Conservation (phyloP, 1,284 basidiomycete genomes). For the Leccinum fuscescens region DNA sequence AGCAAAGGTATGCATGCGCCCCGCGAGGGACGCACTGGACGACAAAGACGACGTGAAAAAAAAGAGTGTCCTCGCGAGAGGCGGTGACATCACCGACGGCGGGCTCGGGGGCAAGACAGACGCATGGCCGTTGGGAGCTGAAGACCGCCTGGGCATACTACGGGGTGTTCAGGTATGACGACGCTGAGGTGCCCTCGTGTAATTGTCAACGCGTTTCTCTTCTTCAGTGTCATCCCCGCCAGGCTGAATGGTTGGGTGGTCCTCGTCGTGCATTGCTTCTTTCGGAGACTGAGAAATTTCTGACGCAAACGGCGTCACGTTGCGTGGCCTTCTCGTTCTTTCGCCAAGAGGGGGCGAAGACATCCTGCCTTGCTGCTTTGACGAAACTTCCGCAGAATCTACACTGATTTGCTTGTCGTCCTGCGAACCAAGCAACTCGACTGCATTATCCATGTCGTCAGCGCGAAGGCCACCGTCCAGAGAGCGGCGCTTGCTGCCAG, state of each 20-base stretch:
- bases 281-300: constrained; percentile 1
- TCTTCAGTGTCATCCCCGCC: neutral
- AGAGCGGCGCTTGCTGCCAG: neutral
- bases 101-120: constrained; percentile 30
- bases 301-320: constrained; percentile 15
- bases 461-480: constrained; percentile 1
- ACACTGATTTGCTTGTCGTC: neutral
- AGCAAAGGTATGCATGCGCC: neutral
- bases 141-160: constrained; percentile 10
- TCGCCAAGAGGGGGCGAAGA: neutral
- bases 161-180: constrained; percentile 10
- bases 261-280: neutral
- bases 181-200: constrained; percentile 18
- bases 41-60: constrained; percentile 30
- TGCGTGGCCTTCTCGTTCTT: neutral
- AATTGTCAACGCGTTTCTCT: constrained; percentile 13
- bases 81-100: constrained; percentile 30
- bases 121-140: constrained; percentile 19
- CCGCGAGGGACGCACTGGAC: constrained; percentile 19
- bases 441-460: neutral
- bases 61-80: constrained; percentile 28
- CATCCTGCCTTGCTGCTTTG: neutral
- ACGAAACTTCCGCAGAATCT: neutral
- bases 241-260: neutral
- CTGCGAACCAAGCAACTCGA: neutral